These are phyloP conservation scores for Coemansia sp. DNA, from an alignment of 371 early-diverging fungal genomes.

Conservation along the genomic window DNA sequence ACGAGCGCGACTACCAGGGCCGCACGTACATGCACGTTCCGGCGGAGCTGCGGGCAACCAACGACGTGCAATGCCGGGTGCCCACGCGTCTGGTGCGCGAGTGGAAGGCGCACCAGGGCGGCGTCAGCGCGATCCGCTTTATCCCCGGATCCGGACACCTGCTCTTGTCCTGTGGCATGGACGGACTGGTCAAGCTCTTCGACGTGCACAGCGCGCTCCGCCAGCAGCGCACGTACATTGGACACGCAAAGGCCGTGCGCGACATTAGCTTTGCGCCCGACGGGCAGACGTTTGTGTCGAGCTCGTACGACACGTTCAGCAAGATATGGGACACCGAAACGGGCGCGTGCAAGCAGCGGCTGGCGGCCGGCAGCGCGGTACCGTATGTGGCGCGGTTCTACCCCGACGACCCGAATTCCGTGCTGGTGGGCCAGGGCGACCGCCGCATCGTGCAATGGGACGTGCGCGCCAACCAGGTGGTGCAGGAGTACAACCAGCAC, in stretches of 20 bases:
- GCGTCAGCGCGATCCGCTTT: constrained; percentile 87
- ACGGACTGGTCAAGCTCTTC: constrained; percentile 91
- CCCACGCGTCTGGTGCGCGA: constrained; percentile 88
- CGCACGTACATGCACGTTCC: constrained; percentile 95
- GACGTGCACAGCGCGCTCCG: constrained; percentile 89
- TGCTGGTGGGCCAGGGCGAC: constrained; percentile 91
- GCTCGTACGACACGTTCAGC: constrained; percentile 86
- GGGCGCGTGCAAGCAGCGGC: constrained; percentile 80
- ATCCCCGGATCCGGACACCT: constrained; percentile 91
- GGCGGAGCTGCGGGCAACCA: constrained; percentile 74
- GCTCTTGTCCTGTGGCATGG: constrained; percentile 89
- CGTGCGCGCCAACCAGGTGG: constrained; percentile 73
- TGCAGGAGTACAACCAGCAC: constrained; percentile 96
- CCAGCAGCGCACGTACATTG: constrained; percentile 81
- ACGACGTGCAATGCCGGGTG: constrained; percentile 74
- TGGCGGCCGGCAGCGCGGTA: constrained; percentile 68
- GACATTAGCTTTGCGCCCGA: constrained; percentile 84
- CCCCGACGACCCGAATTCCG: constrained; percentile 83
- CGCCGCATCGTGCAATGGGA: constrained; percentile 92
- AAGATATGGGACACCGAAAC: constrained; percentile 98
- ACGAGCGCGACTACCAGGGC: constrained; percentile 86
- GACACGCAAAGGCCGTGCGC: constrained; percentile 91
- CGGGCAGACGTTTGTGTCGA: constrained; percentile 82
- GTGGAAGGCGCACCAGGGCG: constrained; percentile 90
- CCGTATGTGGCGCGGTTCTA: constrained; percentile 91